Conservation (phyloP, 768 basidiomycete species). For the Pleurotus citrinopileatus region DNA sequence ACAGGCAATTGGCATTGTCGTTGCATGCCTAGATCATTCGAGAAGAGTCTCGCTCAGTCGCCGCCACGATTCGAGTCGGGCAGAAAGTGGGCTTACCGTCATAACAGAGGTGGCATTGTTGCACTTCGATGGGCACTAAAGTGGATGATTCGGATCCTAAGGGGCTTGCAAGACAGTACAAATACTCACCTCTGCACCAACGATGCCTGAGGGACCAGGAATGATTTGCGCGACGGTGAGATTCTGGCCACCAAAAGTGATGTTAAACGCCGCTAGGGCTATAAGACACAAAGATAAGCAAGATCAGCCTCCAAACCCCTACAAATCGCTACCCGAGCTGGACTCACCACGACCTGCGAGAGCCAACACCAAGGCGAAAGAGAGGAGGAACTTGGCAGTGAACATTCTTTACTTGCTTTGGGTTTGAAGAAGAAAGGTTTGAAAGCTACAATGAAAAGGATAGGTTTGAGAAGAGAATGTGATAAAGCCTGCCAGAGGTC, state of each 20-base stretch:
- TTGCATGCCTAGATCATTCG: constrained; percentile 30
- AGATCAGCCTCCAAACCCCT: not conserved
- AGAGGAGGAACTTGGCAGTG: constrained; percentile 6
- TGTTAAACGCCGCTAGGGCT: constrained; percentile 12
- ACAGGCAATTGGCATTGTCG: constrained; percentile 52
- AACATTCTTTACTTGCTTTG: too few species aligned
- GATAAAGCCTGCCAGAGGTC: constrained; percentile 14
- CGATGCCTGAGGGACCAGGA: not conserved
- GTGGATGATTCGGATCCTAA: too few species aligned
- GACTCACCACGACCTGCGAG: constrained; percentile 16
- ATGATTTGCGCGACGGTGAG: constrained; percentile 6
- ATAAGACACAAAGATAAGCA: not conserved
- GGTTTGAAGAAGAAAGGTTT: constrained; percentile 2
- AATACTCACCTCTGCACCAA: constrained; percentile 7
- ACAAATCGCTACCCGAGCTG: not conserved
- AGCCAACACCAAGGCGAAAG: constrained; percentile 8
- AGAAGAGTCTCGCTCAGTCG: constrained; percentile 28
- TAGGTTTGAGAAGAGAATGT: constrained; percentile 2
- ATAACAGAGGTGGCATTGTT: constrained; percentile 10
- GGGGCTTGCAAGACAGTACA: too few species aligned
- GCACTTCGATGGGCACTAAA: not conserved
- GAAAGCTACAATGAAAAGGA: not conserved
- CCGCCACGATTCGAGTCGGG: constrained; percentile 17
- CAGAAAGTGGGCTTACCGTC: not conserved
- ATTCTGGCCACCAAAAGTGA: constrained; percentile 6